phyloP scores from a whole-genome alignment of 2,329 filamentous ascomycete genomes.

The Aspergillus sclerotialis region DNA sequence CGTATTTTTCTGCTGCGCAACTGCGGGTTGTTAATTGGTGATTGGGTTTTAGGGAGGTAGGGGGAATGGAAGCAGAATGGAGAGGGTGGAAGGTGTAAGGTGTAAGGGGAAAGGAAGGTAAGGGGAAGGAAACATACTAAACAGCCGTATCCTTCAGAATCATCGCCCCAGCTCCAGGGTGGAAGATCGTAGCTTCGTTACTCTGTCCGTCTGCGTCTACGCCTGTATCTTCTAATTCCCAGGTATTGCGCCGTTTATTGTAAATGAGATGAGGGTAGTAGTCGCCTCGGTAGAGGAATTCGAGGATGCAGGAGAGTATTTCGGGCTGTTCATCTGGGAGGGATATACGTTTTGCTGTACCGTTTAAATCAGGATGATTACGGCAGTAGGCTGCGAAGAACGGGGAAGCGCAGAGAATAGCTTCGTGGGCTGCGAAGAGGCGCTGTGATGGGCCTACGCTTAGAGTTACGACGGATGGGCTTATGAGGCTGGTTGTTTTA shows the following conservation, averaged over 20 bases:
- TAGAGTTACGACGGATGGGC: conserved; percentile 69
- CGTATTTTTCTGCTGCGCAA: conserved; percentile 79
- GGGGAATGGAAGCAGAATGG: neutral
- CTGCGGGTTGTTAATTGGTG: too few species aligned
- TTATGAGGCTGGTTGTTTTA: conserved; percentile 42
- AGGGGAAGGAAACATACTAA: conserved; percentile 47
- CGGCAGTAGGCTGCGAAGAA: conserved; percentile 66
- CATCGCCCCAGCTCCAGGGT: conserved; percentile 56
- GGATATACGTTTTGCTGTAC: conserved; percentile 63
- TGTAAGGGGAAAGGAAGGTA: conserved; percentile 1
- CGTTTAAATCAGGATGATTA: conserved; percentile 47
- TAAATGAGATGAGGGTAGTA: conserved; percentile 79
- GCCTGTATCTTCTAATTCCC: conserved; percentile 65
- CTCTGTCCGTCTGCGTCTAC: conserved; percentile 32
- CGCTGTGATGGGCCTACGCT: conserved; percentile 74
- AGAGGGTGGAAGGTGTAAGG: neutral
- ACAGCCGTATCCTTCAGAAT: conserved; percentile 84
- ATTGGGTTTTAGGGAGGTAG: neutral
- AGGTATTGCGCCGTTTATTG: conserved; percentile 72
- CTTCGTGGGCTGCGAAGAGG: conserved; percentile 86
- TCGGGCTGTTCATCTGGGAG: conserved; percentile 83
- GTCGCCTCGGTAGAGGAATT: conserved; percentile 90
- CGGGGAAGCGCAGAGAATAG: conserved; percentile 69
- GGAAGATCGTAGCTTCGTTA: conserved; percentile 62
- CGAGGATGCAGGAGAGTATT: conserved; percentile 81